Evolutionary conservation across 345 rosid species (phyloP), one percentile per base, ranked within the genome.

Genomic region (Melastoma malabathricum): DNA sequence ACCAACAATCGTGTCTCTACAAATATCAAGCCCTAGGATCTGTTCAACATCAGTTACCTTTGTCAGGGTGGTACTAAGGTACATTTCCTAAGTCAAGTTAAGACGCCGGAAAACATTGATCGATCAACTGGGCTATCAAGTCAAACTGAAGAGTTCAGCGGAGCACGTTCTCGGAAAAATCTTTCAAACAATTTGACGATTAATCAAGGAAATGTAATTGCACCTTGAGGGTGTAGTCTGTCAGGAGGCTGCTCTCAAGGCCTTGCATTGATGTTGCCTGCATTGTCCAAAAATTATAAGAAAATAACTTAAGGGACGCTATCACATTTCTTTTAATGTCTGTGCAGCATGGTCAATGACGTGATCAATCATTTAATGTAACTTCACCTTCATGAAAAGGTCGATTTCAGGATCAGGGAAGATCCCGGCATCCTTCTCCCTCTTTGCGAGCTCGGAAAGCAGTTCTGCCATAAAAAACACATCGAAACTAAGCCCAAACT

Each of bases 151-250:
- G n/a, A n/a, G n/a, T n/a, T n/a, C n/a, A n/a, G n/a, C n/a, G n/a
- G n/a, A n/a, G n/a, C n/a, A n/a, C n/a, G n/a, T n/a, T n/a, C n/a
- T n/a, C n/a, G n/a, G n/a, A n/a, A 29, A 29, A 29, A 29, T 29
- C 38, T 29, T 29, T 29, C 3, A 29, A 29, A 29, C 9, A 10
- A 29, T 10, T 5, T 29, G 38, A 29, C 9, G 38, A 29, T 27
- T 27, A 27, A 27, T 27, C 6, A 27, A 6, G 6, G 31, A 27
- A 6, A n/a, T 27, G 31, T 27, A 27, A 27, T 29, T 29, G 65
- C 76, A 86, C 98, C 61, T 78, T 90, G 52, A 90, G 82, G 25
- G 90, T 90, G 59, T 90, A 90, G 58, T 90, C 98, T 13, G 96
- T 90, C 34, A 79, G 77, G 17, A 90, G 81, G 67, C 80, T 90